A percentile compares a stretch with the other conserved stretches of the same genome.
Conservation (phyloP, 345 rosid genomes). For the Gossypium rotundifolium region DNA sequence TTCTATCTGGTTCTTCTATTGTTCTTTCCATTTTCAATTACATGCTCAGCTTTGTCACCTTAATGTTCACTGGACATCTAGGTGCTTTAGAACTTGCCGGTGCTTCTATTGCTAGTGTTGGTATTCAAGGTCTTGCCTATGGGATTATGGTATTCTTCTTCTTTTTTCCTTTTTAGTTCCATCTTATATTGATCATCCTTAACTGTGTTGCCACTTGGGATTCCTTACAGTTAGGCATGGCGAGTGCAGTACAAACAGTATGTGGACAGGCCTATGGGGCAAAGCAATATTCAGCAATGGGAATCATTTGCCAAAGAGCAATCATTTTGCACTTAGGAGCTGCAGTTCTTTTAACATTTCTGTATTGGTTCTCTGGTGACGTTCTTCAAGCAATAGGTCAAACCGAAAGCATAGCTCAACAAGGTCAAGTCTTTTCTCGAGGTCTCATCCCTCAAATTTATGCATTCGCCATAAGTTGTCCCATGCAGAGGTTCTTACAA, state of each 20-base stretch:
- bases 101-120: slow-evolving; percentile 80
- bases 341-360: slow-evolving; percentile 57
- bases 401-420: slow-evolving; percentile 45
- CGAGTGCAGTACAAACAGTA: slow-evolving; percentile 92
- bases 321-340: slow-evolving; percentile 67
- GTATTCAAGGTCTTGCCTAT: slow-evolving; percentile 93
- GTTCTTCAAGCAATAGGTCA: slow-evolving; percentile 56
- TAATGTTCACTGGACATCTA: slow-evolving; percentile 72
- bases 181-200: background rate
- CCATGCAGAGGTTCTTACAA: slow-evolving; percentile 85
- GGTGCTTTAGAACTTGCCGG: slow-evolving; percentile 80
- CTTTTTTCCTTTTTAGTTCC: too few species aligned
- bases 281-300: slow-evolving; percentile 59
- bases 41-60: slow-evolving; percentile 82
- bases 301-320: slow-evolving; percentile 81
- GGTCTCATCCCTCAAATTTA: slow-evolving; percentile 79
- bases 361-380: slow-evolving; percentile 67
- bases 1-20: slow-evolving; percentile 68
- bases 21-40: slow-evolving; percentile 57
- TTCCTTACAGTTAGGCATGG: slow-evolving; percentile 72
- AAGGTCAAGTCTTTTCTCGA: slow-evolving; percentile 63
- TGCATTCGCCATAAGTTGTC: slow-evolving; percentile 76
- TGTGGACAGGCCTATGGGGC: slow-evolving; percentile 98
- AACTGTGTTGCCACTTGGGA: background rate
- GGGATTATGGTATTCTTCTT: slow-evolving; percentile 67